These are phyloP conservation scores for Dictyostelium discoideum DNA, from an alignment of 78 protist genomes.

Conservation along the genomic window DNA sequence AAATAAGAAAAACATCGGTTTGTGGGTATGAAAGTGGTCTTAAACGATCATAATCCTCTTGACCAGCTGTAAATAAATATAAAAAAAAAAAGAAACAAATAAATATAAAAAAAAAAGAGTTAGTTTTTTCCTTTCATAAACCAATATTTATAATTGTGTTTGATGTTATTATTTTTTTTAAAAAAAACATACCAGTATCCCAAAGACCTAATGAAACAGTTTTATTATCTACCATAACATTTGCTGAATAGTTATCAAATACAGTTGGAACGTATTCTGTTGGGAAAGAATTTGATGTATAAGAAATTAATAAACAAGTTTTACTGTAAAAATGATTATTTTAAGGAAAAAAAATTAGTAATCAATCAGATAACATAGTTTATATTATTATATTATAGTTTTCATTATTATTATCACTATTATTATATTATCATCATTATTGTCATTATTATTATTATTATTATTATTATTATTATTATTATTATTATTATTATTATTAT, in stretches of 20 bases:
- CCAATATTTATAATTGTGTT: neutral
- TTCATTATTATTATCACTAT: too few species aligned
- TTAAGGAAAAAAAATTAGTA: neutral
- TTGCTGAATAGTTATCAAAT: constrained; percentile 84
- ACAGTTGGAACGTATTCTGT: constrained; percentile 90
- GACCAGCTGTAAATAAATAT: constrained; percentile 75
- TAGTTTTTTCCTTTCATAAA: neutral
- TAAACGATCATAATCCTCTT: constrained; percentile 95
- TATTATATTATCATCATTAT: too few species aligned
- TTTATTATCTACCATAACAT: constrained; percentile 74
- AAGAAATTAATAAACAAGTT: constrained; percentile 87
- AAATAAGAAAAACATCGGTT: constrained; percentile 91
- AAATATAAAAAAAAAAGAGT: neutral
- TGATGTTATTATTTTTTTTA: too few species aligned
- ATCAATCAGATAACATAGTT: neutral
- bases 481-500: too few species aligned
- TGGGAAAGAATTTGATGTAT: constrained; percentile 90
- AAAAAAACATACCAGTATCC: constrained; percentile 90
- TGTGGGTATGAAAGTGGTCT: constrained; percentile 91
- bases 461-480: too few species aligned
- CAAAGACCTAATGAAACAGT: constrained; percentile 92
- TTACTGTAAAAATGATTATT: constrained; percentile 5
- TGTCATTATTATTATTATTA: too few species aligned
- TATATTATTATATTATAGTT: too few species aligned
- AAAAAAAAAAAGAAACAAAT: neutral